These are phyloP conservation scores for Agrocybe chaxingu DNA, from an alignment of 768 basidiomycete species.

Conservation along the genomic window DNA sequence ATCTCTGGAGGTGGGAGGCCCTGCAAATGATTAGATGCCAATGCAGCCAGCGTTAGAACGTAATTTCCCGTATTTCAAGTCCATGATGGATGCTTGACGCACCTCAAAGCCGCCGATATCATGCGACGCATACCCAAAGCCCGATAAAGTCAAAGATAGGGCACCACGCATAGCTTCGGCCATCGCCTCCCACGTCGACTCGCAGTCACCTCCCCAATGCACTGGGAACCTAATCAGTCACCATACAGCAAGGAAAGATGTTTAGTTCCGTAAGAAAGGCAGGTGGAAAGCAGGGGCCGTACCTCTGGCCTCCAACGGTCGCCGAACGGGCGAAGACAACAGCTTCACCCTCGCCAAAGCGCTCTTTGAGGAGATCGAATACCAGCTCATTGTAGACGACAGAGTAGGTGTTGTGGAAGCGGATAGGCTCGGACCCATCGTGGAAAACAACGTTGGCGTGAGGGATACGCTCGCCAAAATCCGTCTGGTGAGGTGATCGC, in stretches of 20 bases:
- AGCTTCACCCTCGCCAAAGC: constrained; percentile 62
- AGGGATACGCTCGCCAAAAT: constrained; percentile 77
- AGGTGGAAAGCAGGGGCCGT: constrained; percentile 2
- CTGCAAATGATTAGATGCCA: constrained; percentile 22
- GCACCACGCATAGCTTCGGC: constrained; percentile 67
- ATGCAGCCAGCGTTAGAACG: background rate
- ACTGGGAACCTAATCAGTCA: constrained; percentile 29
- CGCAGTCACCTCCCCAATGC: constrained; percentile 77
- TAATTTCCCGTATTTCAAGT: background rate
- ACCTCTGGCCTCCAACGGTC: constrained; percentile 69
- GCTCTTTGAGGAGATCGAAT: constrained; percentile 53
- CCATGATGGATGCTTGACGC: constrained; percentile 5
- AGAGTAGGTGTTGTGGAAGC: constrained; percentile 72
- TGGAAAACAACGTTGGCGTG: constrained; percentile 60
- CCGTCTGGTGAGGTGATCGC: constrained; percentile 41
- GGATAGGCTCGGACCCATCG: constrained; percentile 65
- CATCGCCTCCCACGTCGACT: constrained; percentile 78
- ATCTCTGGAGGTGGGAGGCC: constrained; percentile 66
- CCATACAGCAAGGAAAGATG: too few relatives aligned
- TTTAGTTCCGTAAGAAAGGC: too few relatives aligned
- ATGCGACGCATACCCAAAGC: constrained; percentile 71
- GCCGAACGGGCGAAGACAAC: constrained; percentile 69
- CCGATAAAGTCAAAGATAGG: constrained; percentile 63
- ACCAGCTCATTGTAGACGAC: constrained; percentile 70
- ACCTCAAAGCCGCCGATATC: constrained; percentile 80